phyloP scores from a whole-genome alignment of 805 yeast species.

The Candida stauntonica region DNA sequence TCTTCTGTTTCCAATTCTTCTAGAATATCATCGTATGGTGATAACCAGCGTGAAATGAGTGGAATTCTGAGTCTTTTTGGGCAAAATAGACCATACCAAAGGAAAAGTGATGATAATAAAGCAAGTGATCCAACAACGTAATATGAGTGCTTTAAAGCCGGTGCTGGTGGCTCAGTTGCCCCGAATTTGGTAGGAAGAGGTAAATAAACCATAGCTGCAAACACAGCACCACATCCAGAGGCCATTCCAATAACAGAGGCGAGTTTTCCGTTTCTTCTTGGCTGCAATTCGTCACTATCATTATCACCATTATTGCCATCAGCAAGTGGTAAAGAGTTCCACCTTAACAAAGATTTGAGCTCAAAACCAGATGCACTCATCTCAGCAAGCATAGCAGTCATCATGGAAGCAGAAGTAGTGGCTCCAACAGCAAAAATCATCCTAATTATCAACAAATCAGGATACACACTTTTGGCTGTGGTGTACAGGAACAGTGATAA shows the following conservation, averaged over 20 bases:
- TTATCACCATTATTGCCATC: too few relatives aligned
- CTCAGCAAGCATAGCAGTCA: slow-evolving; percentile 58
- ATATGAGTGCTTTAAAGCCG: slow-evolving; percentile 46
- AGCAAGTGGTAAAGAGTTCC: too few relatives aligned
- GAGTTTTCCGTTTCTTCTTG: slow-evolving; percentile 45
- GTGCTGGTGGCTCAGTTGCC: slow-evolving; percentile 35
- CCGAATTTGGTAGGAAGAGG: slow-evolving; percentile 54
- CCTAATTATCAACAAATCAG: slow-evolving; percentile 48
- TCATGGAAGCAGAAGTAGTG: slow-evolving; percentile 47
- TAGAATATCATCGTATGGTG: slow-evolving; percentile 30
- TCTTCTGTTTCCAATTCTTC: slow-evolving; percentile 31
- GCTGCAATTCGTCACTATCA: slow-evolving; percentile 5
- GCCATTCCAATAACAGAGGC: slow-evolving; percentile 59
- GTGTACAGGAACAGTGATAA: slow-evolving; percentile 47
- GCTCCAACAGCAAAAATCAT: slow-evolving; percentile 60
- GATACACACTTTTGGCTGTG: slow-evolving; percentile 39
- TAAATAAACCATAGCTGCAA: slow-evolving; percentile 50
- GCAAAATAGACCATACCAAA: slow-evolving; percentile 44
- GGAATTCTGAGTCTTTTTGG: slow-evolving; percentile 31
- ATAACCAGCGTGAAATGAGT: slow-evolving; percentile 19
- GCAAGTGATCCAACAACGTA: slow-evolving; percentile 42
- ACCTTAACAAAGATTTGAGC: slow-evolving; percentile 20
- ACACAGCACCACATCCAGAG: slow-evolving; percentile 65
- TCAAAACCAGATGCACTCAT: slow-evolving; percentile 43
- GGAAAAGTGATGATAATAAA: slow-evolving; percentile 33